Conservation (phyloP, 2,329 filamentous ascomycete genomes). For the Stagonosporopsis rhizophila region DNA sequence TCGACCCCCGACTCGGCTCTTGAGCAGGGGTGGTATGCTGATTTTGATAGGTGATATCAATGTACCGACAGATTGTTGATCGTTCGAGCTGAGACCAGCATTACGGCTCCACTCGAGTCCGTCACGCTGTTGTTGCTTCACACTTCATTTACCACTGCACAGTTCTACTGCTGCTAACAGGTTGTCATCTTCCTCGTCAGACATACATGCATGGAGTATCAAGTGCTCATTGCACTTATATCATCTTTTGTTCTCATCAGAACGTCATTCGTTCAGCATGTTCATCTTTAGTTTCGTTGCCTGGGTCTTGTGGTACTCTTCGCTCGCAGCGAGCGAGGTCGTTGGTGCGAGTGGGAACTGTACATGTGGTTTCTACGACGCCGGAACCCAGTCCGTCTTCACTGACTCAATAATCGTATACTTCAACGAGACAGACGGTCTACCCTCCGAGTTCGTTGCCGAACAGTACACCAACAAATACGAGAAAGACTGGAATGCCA, state of each 20-base stretch:
- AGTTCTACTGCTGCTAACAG: not conserved
- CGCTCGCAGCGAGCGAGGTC: slow-evolving; percentile 29
- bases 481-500: slow-evolving; percentile 57
- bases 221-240: not conserved
- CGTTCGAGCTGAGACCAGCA: slow-evolving; percentile 3
- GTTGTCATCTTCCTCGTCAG: not conserved
- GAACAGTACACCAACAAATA: slow-evolving; percentile 54
- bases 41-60: slow-evolving; percentile 3
- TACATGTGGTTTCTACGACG: slow-evolving; percentile 57
- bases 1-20: not conserved
- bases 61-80: slow-evolving; percentile 8
- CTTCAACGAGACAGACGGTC: slow-evolving; percentile 57
- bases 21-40: not conserved
- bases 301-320: slow-evolving; percentile 23
- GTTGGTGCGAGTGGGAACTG: slow-evolving; percentile 43
- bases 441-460: slow-evolving; percentile 49
- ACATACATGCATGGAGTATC: not conserved
- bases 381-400: slow-evolving; percentile 48
- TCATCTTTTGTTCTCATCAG: not conserved
- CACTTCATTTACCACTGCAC: not conserved
- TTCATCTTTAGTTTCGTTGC: slow-evolving; percentile 16
- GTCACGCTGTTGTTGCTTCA: not conserved
- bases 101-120: slow-evolving; percentile 13
- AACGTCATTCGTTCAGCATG: slow-evolving; percentile 25
- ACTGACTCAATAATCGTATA: slow-evolving; percentile 59